Conservation (phyloP, 805 yeast species). For the Metschnikowia continentalis region DNA sequence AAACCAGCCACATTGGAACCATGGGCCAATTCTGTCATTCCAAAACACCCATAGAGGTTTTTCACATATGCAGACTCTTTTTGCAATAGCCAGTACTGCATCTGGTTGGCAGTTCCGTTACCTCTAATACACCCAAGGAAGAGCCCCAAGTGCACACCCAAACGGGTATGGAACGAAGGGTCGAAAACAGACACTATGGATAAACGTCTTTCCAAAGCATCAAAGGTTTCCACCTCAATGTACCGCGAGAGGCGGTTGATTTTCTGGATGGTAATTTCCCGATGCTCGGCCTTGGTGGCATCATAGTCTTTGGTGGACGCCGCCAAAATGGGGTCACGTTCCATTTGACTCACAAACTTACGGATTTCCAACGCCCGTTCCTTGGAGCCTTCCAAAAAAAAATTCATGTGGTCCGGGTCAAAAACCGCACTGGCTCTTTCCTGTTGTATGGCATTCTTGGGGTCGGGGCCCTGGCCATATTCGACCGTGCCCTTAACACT, state of each 20-base stretch:
- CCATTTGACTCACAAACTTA: slow-evolving; percentile 51
- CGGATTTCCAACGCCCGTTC: slow-evolving; percentile 42
- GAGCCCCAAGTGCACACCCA: slow-evolving; percentile 85
- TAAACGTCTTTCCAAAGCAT: slow-evolving; percentile 54
- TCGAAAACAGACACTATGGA: slow-evolving; percentile 62
- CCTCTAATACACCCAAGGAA: slow-evolving; percentile 80
- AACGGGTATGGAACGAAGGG: slow-evolving; percentile 74
- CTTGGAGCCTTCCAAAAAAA: slow-evolving; percentile 53
- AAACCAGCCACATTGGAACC: slow-evolving; percentile 84
- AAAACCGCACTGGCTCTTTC: slow-evolving; percentile 46
- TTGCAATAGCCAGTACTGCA: slow-evolving; percentile 73
- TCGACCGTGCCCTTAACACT: slow-evolving; percentile 14
- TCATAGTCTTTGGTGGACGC: slow-evolving; percentile 56
- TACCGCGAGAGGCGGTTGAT: slow-evolving; percentile 59
- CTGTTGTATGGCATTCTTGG: slow-evolving; percentile 29
- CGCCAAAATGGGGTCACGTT: slow-evolving; percentile 62
- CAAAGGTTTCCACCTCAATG: slow-evolving; percentile 47
- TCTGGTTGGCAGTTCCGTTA: slow-evolving; percentile 82
- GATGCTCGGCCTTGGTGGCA: slow-evolving; percentile 48
- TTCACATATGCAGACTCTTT: slow-evolving; percentile 58
- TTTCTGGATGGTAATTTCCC: slow-evolving; percentile 57
- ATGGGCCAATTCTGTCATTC: slow-evolving; percentile 63
- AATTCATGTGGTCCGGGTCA: slow-evolving; percentile 37
- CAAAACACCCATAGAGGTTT: slow-evolving; percentile 61
- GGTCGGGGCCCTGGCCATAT: slow-evolving; percentile 27